Percentiles rank a stretch among this genome's conserved stretches.
Conservation (phyloP, 441 rosid species). For the Populus trichocarpa region DNA sequence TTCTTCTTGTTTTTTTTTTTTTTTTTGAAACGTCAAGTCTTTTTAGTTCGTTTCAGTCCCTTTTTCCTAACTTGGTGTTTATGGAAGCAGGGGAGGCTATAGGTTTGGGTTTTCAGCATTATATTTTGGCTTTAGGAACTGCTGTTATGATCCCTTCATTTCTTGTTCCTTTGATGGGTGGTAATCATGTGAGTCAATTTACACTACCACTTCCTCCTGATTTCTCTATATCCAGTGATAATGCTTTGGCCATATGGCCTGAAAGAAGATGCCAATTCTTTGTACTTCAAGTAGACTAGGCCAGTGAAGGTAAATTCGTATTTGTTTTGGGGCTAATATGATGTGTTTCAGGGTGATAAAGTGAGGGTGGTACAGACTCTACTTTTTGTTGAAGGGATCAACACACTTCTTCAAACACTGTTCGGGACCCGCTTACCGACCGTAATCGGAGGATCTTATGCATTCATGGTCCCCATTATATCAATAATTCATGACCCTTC, state of each 20-base stretch:
- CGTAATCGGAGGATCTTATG: conserved; percentile 95
- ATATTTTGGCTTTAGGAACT: conserved; percentile 91
- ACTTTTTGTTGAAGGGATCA: conserved; percentile 88
- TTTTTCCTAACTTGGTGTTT: conserved; percentile 4
- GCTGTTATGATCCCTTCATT: conserved; percentile 99
- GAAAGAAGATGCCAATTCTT: not conserved
- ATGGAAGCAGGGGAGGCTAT: conserved; percentile 78
- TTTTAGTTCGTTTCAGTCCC: not conserved
- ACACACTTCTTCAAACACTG: conserved; percentile 85
- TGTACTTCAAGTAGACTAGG: not conserved
- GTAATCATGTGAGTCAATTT: conserved; percentile 67
- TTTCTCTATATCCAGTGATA: not conserved
- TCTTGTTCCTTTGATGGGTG: conserved; percentile 98
- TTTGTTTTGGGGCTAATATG: not conserved
- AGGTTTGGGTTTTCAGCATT: conserved; percentile 96
- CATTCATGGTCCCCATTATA: conserved; percentile 92
- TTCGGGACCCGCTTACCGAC: conserved; percentile 95
- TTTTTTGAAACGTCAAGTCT: not conserved
- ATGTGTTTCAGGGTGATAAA: conserved; percentile 72
- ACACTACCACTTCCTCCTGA: not conserved
- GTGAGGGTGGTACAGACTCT: conserved; percentile 95
- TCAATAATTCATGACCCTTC: conserved; percentile 89
- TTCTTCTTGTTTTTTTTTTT: not conserved
- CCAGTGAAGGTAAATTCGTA: not conserved
- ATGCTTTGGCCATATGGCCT: not conserved